A percentile compares a stretch with the other conserved stretches of the same genome.
These are phyloP conservation scores for Coemansia sp. DNA, from an alignment of 192 early-diverging fungal genomes.

Conservation along the genomic window DNA sequence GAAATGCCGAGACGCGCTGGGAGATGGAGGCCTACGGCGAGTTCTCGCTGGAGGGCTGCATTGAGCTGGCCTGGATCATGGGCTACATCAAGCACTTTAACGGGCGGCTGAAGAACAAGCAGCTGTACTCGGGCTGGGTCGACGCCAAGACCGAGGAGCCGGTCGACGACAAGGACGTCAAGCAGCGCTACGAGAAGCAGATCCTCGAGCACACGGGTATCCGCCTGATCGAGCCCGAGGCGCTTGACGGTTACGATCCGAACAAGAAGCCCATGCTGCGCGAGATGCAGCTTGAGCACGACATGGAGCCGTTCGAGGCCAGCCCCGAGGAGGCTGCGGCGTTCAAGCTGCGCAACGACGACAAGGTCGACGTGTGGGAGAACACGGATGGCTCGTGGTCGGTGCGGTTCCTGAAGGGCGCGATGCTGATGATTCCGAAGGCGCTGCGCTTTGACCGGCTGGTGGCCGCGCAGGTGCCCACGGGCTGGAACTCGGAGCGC, in stretches of 20 bases:
- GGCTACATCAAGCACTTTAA: slow-evolving; percentile 88
- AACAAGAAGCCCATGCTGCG: slow-evolving; percentile 82
- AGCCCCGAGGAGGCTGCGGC: slow-evolving; percentile 84
- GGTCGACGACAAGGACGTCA: slow-evolving; percentile 84
- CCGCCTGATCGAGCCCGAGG: slow-evolving; percentile 86
- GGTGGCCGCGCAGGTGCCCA: slow-evolving; percentile 83
- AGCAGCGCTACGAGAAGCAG: slow-evolving; percentile 88
- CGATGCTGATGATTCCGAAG: slow-evolving; percentile 87
- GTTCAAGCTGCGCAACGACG: slow-evolving; percentile 83
- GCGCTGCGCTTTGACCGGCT: slow-evolving; percentile 84
- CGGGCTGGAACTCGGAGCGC: slow-evolving; percentile 88
- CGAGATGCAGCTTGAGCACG: slow-evolving; percentile 85
- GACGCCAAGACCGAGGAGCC: slow-evolving; percentile 84
- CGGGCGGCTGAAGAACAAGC: slow-evolving; percentile 71
- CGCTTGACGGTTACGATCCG: slow-evolving; percentile 87
- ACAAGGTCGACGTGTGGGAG: slow-evolving; percentile 63
- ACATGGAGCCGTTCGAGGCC: slow-evolving; percentile 85
- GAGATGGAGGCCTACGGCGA: slow-evolving; percentile 89
- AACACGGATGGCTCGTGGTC: slow-evolving; percentile 67
- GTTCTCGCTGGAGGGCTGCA: slow-evolving; percentile 62
- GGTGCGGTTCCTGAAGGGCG: slow-evolving; percentile 83
- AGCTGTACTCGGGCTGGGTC: slow-evolving; percentile 86
- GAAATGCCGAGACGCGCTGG: slow-evolving; percentile 90
- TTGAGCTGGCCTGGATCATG: slow-evolving; percentile 98
- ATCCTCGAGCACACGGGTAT: slow-evolving; percentile 92